Evolutionary conservation across 768 basidiomycete genomes (phyloP).

Genomic region (Termitomyces sp.): DNA sequence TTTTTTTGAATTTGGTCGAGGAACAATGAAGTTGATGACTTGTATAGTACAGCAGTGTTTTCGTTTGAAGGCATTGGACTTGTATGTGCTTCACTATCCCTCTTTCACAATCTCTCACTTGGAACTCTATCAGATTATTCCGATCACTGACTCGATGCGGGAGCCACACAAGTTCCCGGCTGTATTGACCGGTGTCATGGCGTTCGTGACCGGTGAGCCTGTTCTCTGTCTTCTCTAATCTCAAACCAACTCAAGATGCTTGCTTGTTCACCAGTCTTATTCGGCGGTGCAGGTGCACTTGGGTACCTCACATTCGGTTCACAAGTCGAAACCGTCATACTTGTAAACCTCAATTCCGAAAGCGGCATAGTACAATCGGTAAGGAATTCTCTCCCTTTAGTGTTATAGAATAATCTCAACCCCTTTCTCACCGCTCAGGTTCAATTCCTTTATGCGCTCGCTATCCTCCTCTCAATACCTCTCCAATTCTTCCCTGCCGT

Average conservation of each 20-base stretch:
- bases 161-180: conserved; percentile 91
- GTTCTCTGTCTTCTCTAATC: not conserved
- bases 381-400: conserved; percentile 21
- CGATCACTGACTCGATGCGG: conserved; percentile 95
- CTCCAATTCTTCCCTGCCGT: conserved; percentile 98
- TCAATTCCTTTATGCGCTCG: conserved; percentile 86
- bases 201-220: conserved; percentile 62
- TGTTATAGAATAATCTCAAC: not conserved
- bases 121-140: conserved; percentile 56
- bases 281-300: conserved; percentile 82
- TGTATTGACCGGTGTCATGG: conserved; percentile 87
- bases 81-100: conserved; percentile 33
- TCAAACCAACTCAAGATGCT: not conserved
- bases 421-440: conserved; percentile 35
- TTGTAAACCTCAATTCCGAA: conserved; percentile 84
- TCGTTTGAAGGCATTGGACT: conserved; percentile 97
- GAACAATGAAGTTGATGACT: not conserved
- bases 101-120: not conserved
- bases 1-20: not conserved
- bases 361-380: conserved; percentile 88
- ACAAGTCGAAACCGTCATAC: conserved; percentile 85
- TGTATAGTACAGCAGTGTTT: conserved; percentile 85
- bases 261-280: conserved; percentile 47
- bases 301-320: conserved; percentile 87
- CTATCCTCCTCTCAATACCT: conserved; percentile 87